A percentile compares a stretch with the other conserved stretches of the same genome.
phyloP scores from a whole-genome alignment of 345 rosid genomes.

The Laguncularia racemosa region DNA sequence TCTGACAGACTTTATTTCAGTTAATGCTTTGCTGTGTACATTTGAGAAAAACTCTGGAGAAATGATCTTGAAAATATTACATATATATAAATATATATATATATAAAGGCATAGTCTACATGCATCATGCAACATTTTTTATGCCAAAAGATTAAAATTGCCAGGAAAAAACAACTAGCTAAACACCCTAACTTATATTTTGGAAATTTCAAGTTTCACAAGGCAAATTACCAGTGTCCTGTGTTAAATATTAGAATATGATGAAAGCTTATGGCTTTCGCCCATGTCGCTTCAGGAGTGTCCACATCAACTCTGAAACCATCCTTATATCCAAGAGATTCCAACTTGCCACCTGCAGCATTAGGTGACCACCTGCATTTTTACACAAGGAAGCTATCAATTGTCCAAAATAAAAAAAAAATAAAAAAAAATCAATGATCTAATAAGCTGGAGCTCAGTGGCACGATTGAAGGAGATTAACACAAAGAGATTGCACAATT shows the following conservation, averaged over 20 bases:
- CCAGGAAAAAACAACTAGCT: not conserved
- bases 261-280: constrained; percentile 65
- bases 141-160: not conserved
- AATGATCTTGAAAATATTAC: too few species aligned
- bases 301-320: constrained; percentile 91
- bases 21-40: too few species aligned
- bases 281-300: constrained; percentile 86
- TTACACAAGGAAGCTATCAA: constrained; percentile 1
- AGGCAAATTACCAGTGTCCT: constrained; percentile 69
- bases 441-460: not conserved
- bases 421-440: too few species aligned
- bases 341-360: constrained; percentile 59
- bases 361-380: constrained; percentile 64
- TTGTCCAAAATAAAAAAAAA: not conserved
- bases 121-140: too few species aligned
- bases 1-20: too few species aligned
- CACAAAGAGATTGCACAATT: too few species aligned
- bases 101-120: too few species aligned
- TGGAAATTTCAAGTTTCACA: not conserved
- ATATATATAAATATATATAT: too few species aligned
- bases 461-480: too few species aligned
- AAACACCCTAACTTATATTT: not conserved
- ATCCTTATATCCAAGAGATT: constrained; percentile 73
- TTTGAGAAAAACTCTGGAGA: too few species aligned
- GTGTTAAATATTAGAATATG: constrained; percentile 72